Evolutionary conservation across 1,284 basidiomycete species (phyloP).

Genomic region (Tremellales sp.): DNA sequence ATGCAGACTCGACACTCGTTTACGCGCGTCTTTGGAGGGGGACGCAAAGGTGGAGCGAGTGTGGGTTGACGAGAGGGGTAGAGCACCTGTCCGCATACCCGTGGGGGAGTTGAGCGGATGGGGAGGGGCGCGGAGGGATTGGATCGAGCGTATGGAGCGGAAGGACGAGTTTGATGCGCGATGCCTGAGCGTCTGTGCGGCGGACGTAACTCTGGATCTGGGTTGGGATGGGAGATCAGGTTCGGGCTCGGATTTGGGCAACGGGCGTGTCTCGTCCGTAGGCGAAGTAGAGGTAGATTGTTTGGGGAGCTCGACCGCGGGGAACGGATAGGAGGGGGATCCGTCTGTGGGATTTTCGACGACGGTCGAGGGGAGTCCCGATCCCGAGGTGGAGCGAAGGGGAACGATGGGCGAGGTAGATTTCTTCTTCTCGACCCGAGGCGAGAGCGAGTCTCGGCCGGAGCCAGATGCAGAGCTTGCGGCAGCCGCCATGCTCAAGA

Average conservation of each 20-base stretch:
- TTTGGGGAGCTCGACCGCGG: conserved; percentile 4
- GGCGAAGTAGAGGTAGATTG: neutral
- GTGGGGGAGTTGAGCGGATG: conserved; percentile 45
- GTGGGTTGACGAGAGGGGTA: no score
- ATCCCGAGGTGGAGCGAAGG: conserved; percentile 19
- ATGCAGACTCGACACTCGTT: conserved; percentile 34
- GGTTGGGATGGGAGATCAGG: conserved; percentile 10
- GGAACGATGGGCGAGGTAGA: conserved; percentile 22
- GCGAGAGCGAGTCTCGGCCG: no score
- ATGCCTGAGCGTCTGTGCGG: conserved; percentile 22
- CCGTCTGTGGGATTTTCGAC: neutral
- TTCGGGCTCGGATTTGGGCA: neutral
- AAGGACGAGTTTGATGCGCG: conserved; percentile 36
- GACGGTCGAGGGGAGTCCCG: conserved; percentile 12
- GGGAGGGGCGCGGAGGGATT: conserved; percentile 42
- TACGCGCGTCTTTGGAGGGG: conserved; percentile 6
- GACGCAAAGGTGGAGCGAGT: no score
- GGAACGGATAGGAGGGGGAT: conserved; percentile 1
- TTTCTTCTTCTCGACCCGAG: conserved; percentile 18
- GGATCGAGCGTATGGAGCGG: conserved; percentile 37
- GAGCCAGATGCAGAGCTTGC: no score
- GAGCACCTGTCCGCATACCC: conserved; percentile 18
- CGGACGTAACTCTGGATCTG: conserved; percentile 6
- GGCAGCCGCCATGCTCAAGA: no score
- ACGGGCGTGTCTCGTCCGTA: neutral